A percentile compares a stretch with the other conserved stretches of the same genome.
phyloP scores from a whole-genome alignment of 495 filamentous ascomycete species.

The Aspergillus haitiensis region DNA sequence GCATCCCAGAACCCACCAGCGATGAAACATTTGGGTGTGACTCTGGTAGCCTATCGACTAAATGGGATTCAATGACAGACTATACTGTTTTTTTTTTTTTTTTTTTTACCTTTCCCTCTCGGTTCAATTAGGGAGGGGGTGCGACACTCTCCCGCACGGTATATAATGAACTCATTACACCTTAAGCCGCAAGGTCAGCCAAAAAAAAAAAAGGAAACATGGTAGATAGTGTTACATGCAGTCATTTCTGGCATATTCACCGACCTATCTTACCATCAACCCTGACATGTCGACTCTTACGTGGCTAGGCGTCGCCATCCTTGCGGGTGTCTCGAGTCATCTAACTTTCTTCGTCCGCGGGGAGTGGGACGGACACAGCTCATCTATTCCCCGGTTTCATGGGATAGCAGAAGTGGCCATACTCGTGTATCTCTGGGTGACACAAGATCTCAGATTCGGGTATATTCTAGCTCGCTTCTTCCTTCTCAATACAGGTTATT shows the following conservation, averaged over 20 bases:
- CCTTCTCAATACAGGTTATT: conserved; percentile 5
- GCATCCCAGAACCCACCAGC: too few relatives aligned
- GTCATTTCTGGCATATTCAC: background rate
- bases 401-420: background rate
- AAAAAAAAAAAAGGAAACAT: too few relatives aligned
- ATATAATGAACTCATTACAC: too few relatives aligned
- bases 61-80: too few relatives aligned
- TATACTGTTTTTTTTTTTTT: too few relatives aligned
- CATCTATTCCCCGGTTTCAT: conserved; percentile 1
- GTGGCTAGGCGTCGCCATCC: background rate
- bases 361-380: background rate
- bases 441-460: background rate
- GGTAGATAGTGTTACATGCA: too few relatives aligned
- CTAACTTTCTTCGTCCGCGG: conserved; percentile 1
- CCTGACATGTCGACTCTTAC: background rate
- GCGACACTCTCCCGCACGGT: too few relatives aligned
- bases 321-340: conserved; percentile 6
- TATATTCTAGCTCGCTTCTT: background rate
- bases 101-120: too few relatives aligned
- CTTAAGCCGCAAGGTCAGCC: too few relatives aligned
- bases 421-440: background rate
- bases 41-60: too few relatives aligned
- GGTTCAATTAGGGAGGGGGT: too few relatives aligned
- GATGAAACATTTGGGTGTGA: too few relatives aligned
- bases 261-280: background rate